Evolutionary conservation across 805 yeast species (phyloP), one percentile per base, ranked within the genome.

Genomic region (Torulaspora microellipsoides): DNA sequence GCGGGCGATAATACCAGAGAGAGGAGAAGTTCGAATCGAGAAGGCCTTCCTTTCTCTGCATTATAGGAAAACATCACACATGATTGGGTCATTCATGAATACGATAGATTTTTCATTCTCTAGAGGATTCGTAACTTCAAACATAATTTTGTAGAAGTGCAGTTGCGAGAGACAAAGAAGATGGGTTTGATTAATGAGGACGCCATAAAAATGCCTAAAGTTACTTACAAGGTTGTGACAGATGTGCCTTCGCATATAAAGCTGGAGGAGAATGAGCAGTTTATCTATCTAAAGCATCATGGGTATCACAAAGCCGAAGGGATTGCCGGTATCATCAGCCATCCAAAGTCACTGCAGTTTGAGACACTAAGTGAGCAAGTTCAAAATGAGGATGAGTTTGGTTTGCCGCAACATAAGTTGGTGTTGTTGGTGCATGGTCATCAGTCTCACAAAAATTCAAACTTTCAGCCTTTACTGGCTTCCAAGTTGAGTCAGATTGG

Each of bases 371-470:
- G 42, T 13, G 60, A 53, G 15, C 45, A 48, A 15, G 36, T 53
- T 15, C 46, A 37, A 28, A 42, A 54, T 36, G 48, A 49, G 33
- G 36, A 40, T 9, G 45, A 50, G 38, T 45, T 44, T 31, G 50
- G 52, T 40, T 56, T 62, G 27, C 67, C 68, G 8, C 63, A 71
- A 6, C 72, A 68, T 45, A 72, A 75, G 46, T 69, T 76, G 31
- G 87, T 82, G 0, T 58, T 89, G 5, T 58, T 89, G 13, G 52
- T 80, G n/a, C 97, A 90, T 60, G 97, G 97, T 1, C 83, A 77
- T 48, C 90, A 81, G 0, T 95, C 95, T 0, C 95, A 90, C 59
- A 77, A 87, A 52, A 77, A 85, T 67, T 83, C 86, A 59, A 79
- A 86, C 46, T 89, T 83, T 62, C 88, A 83, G 50, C 75, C 76